Evolutionary conservation across 139 green algal species (phyloP), one percentile per base, ranked within the genome.

Genomic region (Mychonastes homosphaera): DNA sequence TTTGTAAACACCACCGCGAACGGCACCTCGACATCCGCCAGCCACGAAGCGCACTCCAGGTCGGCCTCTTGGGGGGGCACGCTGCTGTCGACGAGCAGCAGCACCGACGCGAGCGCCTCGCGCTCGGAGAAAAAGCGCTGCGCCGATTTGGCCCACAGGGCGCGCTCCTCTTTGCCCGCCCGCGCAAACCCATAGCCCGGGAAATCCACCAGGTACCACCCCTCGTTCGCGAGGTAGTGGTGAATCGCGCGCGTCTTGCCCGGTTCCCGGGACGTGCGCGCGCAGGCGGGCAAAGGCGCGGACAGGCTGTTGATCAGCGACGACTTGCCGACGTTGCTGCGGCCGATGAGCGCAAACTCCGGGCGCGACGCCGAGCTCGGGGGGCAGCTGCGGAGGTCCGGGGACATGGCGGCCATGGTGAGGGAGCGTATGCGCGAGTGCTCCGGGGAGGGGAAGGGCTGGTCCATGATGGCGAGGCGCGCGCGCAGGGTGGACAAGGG

Each of bases 191-290:
- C 89, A 53, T 96, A 96, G 8, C 89, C 89, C 6, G 89, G 89
- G 15, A 96, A 66, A 53, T 96, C 89, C 15, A 96, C 89, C 21
- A 96, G 58, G 60, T 90, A 94, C 89, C 89, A 97, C 19, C 27
- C 53, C 34, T 69, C 63, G 70, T 97, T 96, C 53, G 97, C 94
- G 3, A 95, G 56, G 52, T 93, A 97, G 58, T 97, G 89, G 69
- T 97, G 97, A 58, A 97, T 97, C 35, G 78, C 79, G 52, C 78
- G 78, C 27, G 89, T 96, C 72, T 95, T 95, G 58, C 89, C 89
- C 94, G 72, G 15, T 58, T 51, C n/a, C n/a, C n/a, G n/a, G n/a
- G n/a, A n/a, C n/a, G n/a, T n/a, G n/a, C 18, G 46, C n/a, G 19
- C 10, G n/a, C 5, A 34, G 15, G 15, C 6, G 46, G 15, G 46